Evolutionary conservation across 805 yeast genomes (phyloP).

Genomic region (Tetrapisispora taiwanensis): DNA sequence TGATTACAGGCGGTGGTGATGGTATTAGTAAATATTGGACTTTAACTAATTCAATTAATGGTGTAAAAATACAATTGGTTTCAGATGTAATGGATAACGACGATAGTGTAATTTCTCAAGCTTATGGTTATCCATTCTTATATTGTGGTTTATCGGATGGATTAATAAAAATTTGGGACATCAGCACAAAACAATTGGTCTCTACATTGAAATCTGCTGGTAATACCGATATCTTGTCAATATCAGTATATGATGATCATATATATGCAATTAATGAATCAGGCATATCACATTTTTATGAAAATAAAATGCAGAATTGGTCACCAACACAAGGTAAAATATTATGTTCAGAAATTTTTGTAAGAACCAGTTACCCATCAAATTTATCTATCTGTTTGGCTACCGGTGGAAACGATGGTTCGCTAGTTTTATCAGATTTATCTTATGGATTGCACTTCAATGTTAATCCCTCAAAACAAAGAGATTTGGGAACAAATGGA

Average conservation of each 20-base stretch:
- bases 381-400: slow-evolving; percentile 37
- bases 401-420: slow-evolving; percentile 62
- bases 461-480: background rate
- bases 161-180: slow-evolving; percentile 73
- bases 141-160: slow-evolving; percentile 80
- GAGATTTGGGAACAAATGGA: background rate
- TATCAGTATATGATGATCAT: slow-evolving; percentile 23
- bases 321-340: slow-evolving; percentile 46
- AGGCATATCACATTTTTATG: slow-evolving; percentile 38
- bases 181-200: slow-evolving; percentile 65
- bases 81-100: slow-evolving; percentile 38
- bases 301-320: slow-evolving; percentile 39
- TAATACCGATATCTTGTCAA: slow-evolving; percentile 45
- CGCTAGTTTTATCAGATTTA: slow-evolving; percentile 62
- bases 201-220: slow-evolving; percentile 33
- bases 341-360: slow-evolving; percentile 44
- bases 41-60: slow-evolving; percentile 18
- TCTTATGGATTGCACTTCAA: slow-evolving; percentile 2
- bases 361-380: slow-evolving; percentile 17
- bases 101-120: slow-evolving; percentile 63
- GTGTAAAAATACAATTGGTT: slow-evolving; percentile 9
- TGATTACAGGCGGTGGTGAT: slow-evolving; percentile 81
- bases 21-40: slow-evolving; percentile 81
- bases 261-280: slow-evolving; percentile 30
- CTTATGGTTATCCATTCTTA: slow-evolving; percentile 52